Base-by-base conservation (phyloP, 805 yeast genomes). In the Sugiyamaella smithiae region DNA sequence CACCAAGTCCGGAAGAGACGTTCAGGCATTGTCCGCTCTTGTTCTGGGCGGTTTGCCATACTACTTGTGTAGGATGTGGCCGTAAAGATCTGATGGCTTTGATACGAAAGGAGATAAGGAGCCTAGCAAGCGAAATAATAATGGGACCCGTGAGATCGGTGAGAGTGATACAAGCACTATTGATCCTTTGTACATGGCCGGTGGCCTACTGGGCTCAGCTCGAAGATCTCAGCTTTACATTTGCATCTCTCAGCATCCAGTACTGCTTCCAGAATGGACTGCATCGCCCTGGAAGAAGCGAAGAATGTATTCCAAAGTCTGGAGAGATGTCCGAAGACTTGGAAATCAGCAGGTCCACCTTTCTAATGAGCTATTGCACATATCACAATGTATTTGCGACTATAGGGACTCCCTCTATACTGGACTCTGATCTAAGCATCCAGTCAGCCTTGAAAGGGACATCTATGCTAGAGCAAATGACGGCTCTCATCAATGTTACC, bases 21-120 rank as follows among this genome's bases (percentile, higher is more conserved):
- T 31, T 29, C 35, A 20, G n/a, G 28, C 2, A 14, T 4, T 43
- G 46, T 33, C 35, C 38, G 20, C 19, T 43, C 3, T 24, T 43
- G 4, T 43, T 43, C 17, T 43, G 46, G 46, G 22, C 46, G 12
- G 31, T 43, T 17, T 43, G 33, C n/a, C 20, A 22, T 5, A 12
- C 24, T 6, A 35, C 26, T 4, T 35, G 5, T 20, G 9, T 19
- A n/a, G 38, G 46, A 16, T 25, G 24, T 14, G 46, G 29, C 28
- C 22, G 3, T 26, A 7, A 33, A 12, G 19, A 19, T 11, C 12
- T 19, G 4, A 8, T 29, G 4, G 12, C n/a, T 33, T 12, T 20
- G 12, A 43, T 43, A 16, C 40, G 23, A 19, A 16, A 5, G 3
- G 23, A 43, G 20, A 19, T 32, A 5, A 14, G 22, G 8, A 12